Conservation (phyloP, 306 rosid species). For the Argentina anserina region DNA sequence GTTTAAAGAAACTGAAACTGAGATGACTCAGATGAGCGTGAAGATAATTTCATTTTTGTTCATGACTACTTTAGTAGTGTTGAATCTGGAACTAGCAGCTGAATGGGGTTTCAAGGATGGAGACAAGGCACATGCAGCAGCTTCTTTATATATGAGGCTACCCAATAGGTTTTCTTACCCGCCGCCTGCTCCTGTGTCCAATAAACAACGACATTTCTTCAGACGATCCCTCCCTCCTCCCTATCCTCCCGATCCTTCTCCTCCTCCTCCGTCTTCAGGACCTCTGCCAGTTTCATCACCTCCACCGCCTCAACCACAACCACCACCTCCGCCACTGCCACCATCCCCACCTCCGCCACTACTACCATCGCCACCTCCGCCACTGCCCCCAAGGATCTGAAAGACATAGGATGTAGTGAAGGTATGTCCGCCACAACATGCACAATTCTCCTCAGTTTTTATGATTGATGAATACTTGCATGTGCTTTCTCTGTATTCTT, state of each 20-base stretch:
- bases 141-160: background rate
- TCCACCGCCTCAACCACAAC: background rate
- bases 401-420: background rate
- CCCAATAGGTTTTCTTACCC: background rate
- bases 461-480: background rate
- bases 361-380: background rate
- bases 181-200: background rate
- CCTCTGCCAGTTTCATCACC: no score
- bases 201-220: background rate
- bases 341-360: background rate
- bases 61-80: background rate
- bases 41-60: background rate
- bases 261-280: background rate
- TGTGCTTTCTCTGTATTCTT: background rate
- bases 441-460: background rate
- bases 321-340: background rate
- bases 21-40: background rate
- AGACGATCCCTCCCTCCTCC: background rate
- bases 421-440: conserved; percentile 1
- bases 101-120: background rate
- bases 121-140: background rate
- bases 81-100: background rate
- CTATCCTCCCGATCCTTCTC: no score
- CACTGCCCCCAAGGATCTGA: background rate
- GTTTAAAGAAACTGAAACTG: background rate